phyloP scores from a whole-genome alignment of 1,139 yeast species.

The Pichia cactophila region DNA sequence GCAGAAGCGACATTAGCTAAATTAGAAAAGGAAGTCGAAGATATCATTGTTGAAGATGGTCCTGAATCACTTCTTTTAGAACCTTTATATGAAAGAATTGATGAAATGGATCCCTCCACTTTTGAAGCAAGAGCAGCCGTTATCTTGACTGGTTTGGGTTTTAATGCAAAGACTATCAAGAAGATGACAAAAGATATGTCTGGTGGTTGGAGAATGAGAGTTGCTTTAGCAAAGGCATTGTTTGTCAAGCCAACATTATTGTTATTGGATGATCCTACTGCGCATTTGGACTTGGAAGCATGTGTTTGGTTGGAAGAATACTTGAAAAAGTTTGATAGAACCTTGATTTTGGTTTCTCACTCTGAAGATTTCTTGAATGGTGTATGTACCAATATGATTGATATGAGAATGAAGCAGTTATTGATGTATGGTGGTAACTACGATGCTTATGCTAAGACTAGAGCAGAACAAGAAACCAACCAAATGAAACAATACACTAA shows the following conservation, averaged over 20 bases:
- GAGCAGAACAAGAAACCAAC: slow-evolving; percentile 88
- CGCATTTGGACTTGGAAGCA: slow-evolving; percentile 98
- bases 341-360: slow-evolving; percentile 90
- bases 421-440: slow-evolving; percentile 94
- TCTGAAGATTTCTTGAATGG: slow-evolving; percentile 99
- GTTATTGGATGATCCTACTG: slow-evolving; percentile 95
- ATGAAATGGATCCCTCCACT: slow-evolving; percentile 91
- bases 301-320: slow-evolving; percentile 99
- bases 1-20: slow-evolving; percentile 90
- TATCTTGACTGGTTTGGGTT: slow-evolving; percentile 95
- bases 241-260: slow-evolving; percentile 81
- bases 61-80: slow-evolving; percentile 87
- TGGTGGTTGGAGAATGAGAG: slow-evolving; percentile 97
- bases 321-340: slow-evolving; percentile 87
- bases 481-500: slow-evolving; percentile 96
- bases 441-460: slow-evolving; percentile 92
- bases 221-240: slow-evolving; percentile 76
- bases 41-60: slow-evolving; percentile 81
- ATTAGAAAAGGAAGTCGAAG: slow-evolving; percentile 87
- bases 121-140: slow-evolving; percentile 96
- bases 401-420: slow-evolving; percentile 77
- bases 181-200: slow-evolving; percentile 97
- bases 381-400: slow-evolving; percentile 96
- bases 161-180: slow-evolving; percentile 75
- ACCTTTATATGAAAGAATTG: slow-evolving; percentile 89